Percentiles rank a stretch among this genome's conserved stretches.
Conservation (phyloP, 148 eudicot genomes). For the Diospyros kaki region DNA sequence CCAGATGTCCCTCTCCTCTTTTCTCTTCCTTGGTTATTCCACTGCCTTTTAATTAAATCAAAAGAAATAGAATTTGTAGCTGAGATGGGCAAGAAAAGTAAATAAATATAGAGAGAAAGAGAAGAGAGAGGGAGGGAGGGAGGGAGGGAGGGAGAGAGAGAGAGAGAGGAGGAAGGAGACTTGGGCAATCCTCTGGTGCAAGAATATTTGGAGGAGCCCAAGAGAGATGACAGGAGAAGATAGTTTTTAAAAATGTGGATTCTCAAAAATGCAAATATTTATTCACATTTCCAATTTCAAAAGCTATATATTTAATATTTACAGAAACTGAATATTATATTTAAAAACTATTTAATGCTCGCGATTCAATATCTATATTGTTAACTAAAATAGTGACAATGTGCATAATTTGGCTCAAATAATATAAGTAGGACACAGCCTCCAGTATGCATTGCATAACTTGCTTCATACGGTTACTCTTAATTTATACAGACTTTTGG, state of each 20-base stretch:
- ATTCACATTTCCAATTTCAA: too few relatives aligned
- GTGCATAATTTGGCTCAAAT: too few relatives aligned
- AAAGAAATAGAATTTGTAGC: conserved; percentile 30
- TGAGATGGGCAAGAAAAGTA: conserved; percentile 23
- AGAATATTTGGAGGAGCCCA: conserved; percentile 33
- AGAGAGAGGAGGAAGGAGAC: conserved; percentile 17
- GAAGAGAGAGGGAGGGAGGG: conserved; percentile 15
- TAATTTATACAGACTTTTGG: too few relatives aligned
- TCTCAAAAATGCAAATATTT: background rate
- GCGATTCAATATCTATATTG: too few relatives aligned
- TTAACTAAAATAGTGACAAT: too few relatives aligned
- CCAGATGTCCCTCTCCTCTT: conserved; percentile 25
- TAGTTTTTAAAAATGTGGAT: conserved; percentile 6
- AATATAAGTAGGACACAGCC: too few relatives aligned
- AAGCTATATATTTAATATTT: too few relatives aligned
- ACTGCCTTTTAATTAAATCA: conserved; percentile 17
- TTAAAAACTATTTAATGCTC: too few relatives aligned
- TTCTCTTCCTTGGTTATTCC: conserved; percentile 51
- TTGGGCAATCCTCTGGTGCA: conserved; percentile 39
- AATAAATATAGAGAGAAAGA: conserved; percentile 10
- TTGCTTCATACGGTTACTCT: too few relatives aligned
- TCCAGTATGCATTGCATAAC: too few relatives aligned
- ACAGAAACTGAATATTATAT: too few relatives aligned
- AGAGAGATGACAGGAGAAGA: conserved; percentile 27
- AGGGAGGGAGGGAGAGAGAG: conserved; percentile 13